A percentile compares a stretch with the other conserved stretches of the same genome.
Conservation (phyloP, 805 yeast genomes). For the Nakazawaea populi region DNA sequence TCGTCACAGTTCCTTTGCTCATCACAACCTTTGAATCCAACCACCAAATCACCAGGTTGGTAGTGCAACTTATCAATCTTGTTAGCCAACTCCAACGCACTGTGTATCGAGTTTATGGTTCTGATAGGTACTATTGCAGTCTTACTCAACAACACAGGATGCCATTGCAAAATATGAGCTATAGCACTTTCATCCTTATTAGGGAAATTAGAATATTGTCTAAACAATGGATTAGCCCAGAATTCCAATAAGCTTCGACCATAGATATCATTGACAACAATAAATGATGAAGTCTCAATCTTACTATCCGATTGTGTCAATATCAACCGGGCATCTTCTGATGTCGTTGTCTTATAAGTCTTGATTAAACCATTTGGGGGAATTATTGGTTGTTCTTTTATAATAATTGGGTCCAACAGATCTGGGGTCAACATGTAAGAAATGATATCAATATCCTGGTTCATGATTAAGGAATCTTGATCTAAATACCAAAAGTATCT, state of each 20-base stretch:
- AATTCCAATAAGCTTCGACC: conserved; percentile 71
- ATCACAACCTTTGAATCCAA: conserved; percentile 53
- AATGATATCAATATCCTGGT: conserved; percentile 53
- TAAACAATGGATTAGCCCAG: conserved; percentile 70
- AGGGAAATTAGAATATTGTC: conserved; percentile 59
- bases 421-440: conserved; percentile 54
- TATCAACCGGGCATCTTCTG: conserved; percentile 52
- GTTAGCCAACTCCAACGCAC: conserved; percentile 28
- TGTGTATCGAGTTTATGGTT: conserved; percentile 43
- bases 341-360: conserved; percentile 56
- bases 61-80: conserved; percentile 44
- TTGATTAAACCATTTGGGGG: conserved; percentile 63
- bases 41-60: conserved; percentile 62
- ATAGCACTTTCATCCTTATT: conserved; percentile 60
- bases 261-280: conserved; percentile 59
- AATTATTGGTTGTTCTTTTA: conserved; percentile 66
- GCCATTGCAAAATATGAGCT: conserved; percentile 93
- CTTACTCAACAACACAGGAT: conserved; percentile 70
- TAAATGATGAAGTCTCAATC: conserved; percentile 63
- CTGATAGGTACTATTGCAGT: conserved; percentile 68
- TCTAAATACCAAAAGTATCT: conserved; percentile 88
- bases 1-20: conserved; percentile 45
- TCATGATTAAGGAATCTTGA: conserved; percentile 71
- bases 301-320: conserved; percentile 65
- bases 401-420: conserved; percentile 56